Conservation (phyloP, 2,329 filamentous ascomycete species). For the Ustulina deusta region DNA sequence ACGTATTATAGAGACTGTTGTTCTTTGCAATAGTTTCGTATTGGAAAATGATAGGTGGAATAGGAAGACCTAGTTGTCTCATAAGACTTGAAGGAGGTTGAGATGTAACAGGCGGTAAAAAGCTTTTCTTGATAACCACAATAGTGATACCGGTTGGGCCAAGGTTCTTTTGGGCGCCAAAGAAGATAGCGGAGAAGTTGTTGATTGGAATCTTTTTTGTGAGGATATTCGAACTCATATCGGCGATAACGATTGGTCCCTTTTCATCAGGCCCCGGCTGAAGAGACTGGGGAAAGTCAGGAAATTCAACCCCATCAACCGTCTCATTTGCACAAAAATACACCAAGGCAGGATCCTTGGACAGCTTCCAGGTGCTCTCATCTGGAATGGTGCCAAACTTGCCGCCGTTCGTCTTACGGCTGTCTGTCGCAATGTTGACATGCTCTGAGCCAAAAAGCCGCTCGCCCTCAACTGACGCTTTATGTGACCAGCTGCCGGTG, state of each 20-base stretch:
- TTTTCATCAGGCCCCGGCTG: conserved; percentile 69
- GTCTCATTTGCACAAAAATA: conserved; percentile 97
- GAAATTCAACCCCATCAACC: conserved; percentile 93
- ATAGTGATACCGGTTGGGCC: conserved; percentile 88
- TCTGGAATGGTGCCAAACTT: conserved; percentile 88
- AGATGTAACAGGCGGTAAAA: conserved; percentile 72
- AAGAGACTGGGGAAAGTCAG: conserved; percentile 73
- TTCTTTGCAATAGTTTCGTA: conserved; percentile 91
- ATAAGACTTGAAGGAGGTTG: conserved; percentile 77
- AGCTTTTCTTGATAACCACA: conserved; percentile 82
- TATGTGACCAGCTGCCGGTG: conserved; percentile 90
- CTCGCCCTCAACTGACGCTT: conserved; percentile 84
- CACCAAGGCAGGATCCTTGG: conserved; percentile 75
- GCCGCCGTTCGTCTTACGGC: conserved; percentile 72
- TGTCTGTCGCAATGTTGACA: conserved; percentile 83
- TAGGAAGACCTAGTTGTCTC: conserved; percentile 77
- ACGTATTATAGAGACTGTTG: conserved; percentile 94
- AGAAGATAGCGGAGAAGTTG: conserved; percentile 89
- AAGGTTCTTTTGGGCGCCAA: conserved; percentile 94
- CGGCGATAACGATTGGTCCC: conserved; percentile 83
- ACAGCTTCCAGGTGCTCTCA: conserved; percentile 80
- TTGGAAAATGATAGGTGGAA: conserved; percentile 83
- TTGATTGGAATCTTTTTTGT: conserved; percentile 80
- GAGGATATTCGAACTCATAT: conserved; percentile 96
- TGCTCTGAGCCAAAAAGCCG: conserved; percentile 80